Evolutionary conservation across 768 basidiomycete genomes (phyloP).

Genomic region (Agaricus sinodeliciosus): DNA sequence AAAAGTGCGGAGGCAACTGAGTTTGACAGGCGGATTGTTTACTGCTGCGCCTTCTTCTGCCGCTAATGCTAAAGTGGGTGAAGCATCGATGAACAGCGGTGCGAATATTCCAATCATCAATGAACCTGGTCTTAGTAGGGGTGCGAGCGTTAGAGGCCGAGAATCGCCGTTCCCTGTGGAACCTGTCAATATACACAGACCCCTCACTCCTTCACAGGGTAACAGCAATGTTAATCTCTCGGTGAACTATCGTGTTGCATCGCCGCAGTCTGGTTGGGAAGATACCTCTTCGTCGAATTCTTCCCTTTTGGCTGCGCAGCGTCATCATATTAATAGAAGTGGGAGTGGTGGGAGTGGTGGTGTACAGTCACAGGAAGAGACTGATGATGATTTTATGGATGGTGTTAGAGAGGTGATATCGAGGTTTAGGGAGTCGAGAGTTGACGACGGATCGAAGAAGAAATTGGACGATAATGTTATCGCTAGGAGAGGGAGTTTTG

Average conservation of each 20-base stretch:
- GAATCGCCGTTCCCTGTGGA: conserved; percentile 46
- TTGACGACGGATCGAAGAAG: conserved; percentile 2
- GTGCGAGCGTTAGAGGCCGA: conserved; percentile 28
- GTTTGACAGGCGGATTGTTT: background rate
- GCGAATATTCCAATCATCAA: background rate
- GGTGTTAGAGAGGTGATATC: conserved; percentile 10
- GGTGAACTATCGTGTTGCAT: background rate
- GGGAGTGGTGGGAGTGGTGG: background rate
- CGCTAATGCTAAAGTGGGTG: background rate
- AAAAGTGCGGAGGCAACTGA: conserved; percentile 5
- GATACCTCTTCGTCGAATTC: background rate
- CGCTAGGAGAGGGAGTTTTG: conserved; percentile 3
- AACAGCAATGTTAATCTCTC: background rate
- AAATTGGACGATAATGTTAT: background rate
- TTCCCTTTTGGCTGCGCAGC: background rate
- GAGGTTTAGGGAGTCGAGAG: conserved; percentile 10
- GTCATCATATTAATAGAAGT: background rate
- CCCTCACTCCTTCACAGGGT: background rate
- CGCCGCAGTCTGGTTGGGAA: background rate
- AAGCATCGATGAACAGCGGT: background rate
- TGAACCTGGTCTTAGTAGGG: background rate
- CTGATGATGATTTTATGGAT: conserved; percentile 5
- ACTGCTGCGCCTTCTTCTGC: background rate
- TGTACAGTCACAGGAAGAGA: background rate
- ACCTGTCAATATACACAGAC: conserved; percentile 20